Percentiles rank a stretch among this genome's conserved stretches.
phyloP scores from a whole-genome alignment of 1,284 basidiomycete species.

The Pseudozyma tsukubaensis region DNA sequence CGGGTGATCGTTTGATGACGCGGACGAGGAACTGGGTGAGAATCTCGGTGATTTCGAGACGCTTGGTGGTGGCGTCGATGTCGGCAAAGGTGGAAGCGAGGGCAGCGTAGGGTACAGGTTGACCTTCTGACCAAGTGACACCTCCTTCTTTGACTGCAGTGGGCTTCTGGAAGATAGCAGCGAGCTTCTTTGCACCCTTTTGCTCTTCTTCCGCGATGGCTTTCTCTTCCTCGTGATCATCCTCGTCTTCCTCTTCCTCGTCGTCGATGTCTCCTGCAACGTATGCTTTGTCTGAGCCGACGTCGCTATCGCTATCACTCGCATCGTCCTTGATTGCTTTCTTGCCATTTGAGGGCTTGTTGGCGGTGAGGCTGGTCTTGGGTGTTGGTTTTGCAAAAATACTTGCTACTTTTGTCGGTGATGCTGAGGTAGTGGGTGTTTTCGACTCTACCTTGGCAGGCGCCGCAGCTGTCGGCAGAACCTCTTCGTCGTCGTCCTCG shows the following conservation, averaged over 20 bases:
- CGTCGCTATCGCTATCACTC: slow-evolving; percentile 6
- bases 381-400: slow-evolving; percentile 29
- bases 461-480: neutral
- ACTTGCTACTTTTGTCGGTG: slow-evolving; percentile 27
- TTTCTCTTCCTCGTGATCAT: slow-evolving; percentile 55
- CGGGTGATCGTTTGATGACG: slow-evolving; percentile 83
- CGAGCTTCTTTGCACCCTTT: slow-evolving; percentile 48
- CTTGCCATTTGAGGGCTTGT: slow-evolving; percentile 37
- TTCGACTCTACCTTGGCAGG: slow-evolving; percentile 11
- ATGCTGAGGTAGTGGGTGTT: slow-evolving; percentile 1
- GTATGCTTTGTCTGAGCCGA: slow-evolving; percentile 31
- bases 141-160: slow-evolving; percentile 77
- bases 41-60: slow-evolving; percentile 89
- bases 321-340: slow-evolving; percentile 27
- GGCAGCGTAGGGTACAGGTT: slow-evolving; percentile 91
- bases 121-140: slow-evolving; percentile 81
- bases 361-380: slow-evolving; percentile 14
- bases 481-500: slow-evolving; percentile 51
- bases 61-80: slow-evolving; percentile 95
- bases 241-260: slow-evolving; percentile 31
- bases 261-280: slow-evolving; percentile 61
- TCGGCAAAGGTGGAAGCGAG: slow-evolving; percentile 87
- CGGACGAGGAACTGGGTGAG: slow-evolving; percentile 88
- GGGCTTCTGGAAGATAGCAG: slow-evolving; percentile 58
- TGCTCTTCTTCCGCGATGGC: slow-evolving; percentile 45